These are phyloP conservation scores for Aspergillus transmontanensis DNA, from an alignment of 2,329 filamentous ascomycete species.

Conservation along the genomic window DNA sequence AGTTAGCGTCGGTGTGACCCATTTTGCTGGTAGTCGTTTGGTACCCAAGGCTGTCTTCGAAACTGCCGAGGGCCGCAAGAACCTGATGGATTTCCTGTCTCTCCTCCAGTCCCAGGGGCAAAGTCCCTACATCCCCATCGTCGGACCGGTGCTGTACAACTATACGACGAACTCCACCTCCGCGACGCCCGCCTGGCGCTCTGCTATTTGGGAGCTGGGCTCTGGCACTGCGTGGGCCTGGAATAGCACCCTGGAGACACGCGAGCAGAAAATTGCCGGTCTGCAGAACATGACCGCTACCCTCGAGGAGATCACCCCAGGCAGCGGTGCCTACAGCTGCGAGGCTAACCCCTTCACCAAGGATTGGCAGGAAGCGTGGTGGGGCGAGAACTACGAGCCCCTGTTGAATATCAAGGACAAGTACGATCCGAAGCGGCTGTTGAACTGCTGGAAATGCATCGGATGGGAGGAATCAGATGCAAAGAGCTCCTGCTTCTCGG, in stretches of 20 bases:
- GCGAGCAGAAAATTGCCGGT: slow-evolving; percentile 13
- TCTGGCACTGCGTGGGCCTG: slow-evolving; percentile 16
- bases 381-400: slow-evolving; percentile 23
- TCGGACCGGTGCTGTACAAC: slow-evolving; percentile 21
- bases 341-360: slow-evolving; percentile 22
- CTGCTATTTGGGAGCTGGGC: slow-evolving; percentile 21
- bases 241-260: slow-evolving; percentile 19
- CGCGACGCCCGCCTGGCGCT: slow-evolving; percentile 23
- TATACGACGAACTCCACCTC: slow-evolving; percentile 20
- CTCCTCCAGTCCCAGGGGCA: slow-evolving; percentile 13
- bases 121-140: slow-evolving; percentile 20
- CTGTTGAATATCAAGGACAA: slow-evolving; percentile 22
- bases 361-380: slow-evolving; percentile 23
- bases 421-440: slow-evolving; percentile 20
- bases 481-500: slow-evolving; percentile 14
- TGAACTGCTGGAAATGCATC: slow-evolving; percentile 24
- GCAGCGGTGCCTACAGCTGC: slow-evolving; percentile 22
- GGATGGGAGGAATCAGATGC: slow-evolving; percentile 18
- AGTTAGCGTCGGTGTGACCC: slow-evolving; percentile 20
- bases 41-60: slow-evolving; percentile 21
- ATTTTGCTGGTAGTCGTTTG: slow-evolving; percentile 23
- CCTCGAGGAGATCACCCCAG: slow-evolving; percentile 20
- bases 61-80: slow-evolving; percentile 14
- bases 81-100: slow-evolving; percentile 17
- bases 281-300: slow-evolving; percentile 15